Base-by-base conservation (phyloP, 2,329 filamentous ascomycete species). In the Neurospora sp. region DNA sequence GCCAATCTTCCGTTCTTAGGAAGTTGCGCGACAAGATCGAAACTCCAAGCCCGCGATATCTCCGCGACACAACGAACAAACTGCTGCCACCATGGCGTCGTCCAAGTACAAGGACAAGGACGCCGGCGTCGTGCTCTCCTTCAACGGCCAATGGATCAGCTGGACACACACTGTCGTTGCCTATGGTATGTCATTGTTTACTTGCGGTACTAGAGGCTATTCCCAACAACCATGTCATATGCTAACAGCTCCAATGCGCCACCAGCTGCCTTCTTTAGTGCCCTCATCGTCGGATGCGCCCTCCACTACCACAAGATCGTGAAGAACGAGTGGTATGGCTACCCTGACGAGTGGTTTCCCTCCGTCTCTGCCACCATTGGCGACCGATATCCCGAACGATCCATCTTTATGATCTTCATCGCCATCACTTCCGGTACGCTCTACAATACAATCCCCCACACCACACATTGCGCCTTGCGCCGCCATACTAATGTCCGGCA, bases 241-340 rank as follows among this genome's bases (percentile, higher is more conserved):
- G 28, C 68, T 71, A 62, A 72, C 67, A 33, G 36, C 66, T n/a
- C 68, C 36, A 57, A 43, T 57, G 57, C 15, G 43, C 66, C 75
- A 10, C 23, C 52, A 92, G 91, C 87, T 77, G 94, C 95, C 70
- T 98, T 98, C 78, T 74, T 97, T 73, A 93, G 92, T 78, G 95
- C 95, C 71, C 84, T 98, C 74, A 79, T 95, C 69, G 89, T 97
- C 72, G 95, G 95, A 74, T 84, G 90, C 69, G 86, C 85, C 69
- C 86, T 99, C 67, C 96, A 99, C 82, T 98, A 96, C 82, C 88
- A 91, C 78, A 99, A 99, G 84, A 99, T 99, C 75, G 96, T 99
- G 69, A 86, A 97, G 81, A 99, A 99, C 81, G 93, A 99, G 81
- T 92, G 94, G 83, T 97, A 93, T 80, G 93, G 93, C 75, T 97